phyloP scores from a whole-genome alignment of 345 rosid species.

The Aegle marmelos region DNA sequence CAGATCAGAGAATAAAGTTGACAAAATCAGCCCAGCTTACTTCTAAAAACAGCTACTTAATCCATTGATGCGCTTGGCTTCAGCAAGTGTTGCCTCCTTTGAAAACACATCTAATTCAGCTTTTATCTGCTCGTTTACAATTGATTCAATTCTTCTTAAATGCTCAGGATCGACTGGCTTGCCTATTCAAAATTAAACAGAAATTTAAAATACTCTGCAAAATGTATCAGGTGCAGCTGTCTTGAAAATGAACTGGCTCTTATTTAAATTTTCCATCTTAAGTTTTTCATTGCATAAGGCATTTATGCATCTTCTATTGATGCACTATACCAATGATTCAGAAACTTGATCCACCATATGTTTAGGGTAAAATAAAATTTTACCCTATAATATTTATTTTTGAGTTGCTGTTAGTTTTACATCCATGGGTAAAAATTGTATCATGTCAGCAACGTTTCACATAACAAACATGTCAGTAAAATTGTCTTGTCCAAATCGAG shows the following conservation, averaged over 20 bases:
- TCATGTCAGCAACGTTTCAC: background rate
- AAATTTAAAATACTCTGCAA: slow-evolving; percentile 10
- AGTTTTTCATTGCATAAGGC: background rate
- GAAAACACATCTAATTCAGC: slow-evolving; percentile 80
- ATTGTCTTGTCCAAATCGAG: background rate
- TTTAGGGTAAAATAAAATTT: background rate
- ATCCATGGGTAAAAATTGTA: background rate
- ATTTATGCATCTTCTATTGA: background rate
- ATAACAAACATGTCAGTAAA: background rate
- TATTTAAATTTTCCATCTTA: background rate
- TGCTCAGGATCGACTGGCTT: slow-evolving; percentile 78
- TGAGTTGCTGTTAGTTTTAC: background rate
- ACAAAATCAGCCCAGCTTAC: slow-evolving; percentile 37
- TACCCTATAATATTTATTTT: too few species aligned
- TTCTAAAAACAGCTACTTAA: slow-evolving; percentile 94
- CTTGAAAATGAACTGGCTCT: background rate
- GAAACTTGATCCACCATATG: background rate
- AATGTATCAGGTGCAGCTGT: background rate
- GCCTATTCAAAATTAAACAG: slow-evolving; percentile 40
- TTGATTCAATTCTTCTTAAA: slow-evolving; percentile 73
- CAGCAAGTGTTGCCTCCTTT: slow-evolving; percentile 70
- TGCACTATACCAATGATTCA: background rate
- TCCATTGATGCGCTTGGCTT: slow-evolving; percentile 75
- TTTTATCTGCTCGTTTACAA: slow-evolving; percentile 87
- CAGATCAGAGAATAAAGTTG: slow-evolving; percentile 7